phyloP scores from a whole-genome alignment of 2,329 filamentous ascomycete species.

The Fusarium sterilihyphosum region DNA sequence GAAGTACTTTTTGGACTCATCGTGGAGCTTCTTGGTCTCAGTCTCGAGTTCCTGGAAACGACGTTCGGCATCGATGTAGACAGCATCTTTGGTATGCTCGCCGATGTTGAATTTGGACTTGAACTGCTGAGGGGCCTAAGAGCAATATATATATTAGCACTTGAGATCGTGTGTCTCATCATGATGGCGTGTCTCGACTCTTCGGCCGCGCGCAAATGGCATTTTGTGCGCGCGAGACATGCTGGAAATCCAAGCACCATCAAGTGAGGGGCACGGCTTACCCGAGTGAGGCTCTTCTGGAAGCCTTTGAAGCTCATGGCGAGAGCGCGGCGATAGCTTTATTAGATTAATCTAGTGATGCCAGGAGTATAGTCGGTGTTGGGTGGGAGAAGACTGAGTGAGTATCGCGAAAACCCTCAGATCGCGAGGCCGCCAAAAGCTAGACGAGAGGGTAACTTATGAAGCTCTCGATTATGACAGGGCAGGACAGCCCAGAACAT shows the following conservation, averaged over 20 bases:
- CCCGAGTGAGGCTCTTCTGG: conserved; percentile 86
- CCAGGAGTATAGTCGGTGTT: conserved; percentile 9
- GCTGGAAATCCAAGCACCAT: conserved; percentile 13
- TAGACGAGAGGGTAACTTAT: conserved; percentile 39
- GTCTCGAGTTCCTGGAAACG: conserved; percentile 93
- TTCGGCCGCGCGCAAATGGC: background rate
- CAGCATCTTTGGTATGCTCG: conserved; percentile 92
- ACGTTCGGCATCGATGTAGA: conserved; percentile 94
- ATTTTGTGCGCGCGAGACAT: conserved; percentile 24
- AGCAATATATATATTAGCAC: background rate
- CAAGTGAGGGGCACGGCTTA: conserved; percentile 60
- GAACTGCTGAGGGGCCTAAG: conserved; percentile 86
- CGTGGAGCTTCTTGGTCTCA: conserved; percentile 96
- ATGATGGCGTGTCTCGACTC: background rate
- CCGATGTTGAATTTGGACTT: conserved; percentile 94
- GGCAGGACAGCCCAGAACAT: conserved; percentile 9
- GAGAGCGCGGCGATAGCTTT: conserved; percentile 25
- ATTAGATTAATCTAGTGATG: conserved; percentile 1
- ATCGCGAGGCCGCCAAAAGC: conserved; percentile 43
- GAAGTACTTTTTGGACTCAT: conserved; percentile 97
- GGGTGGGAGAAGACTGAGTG: conserved; percentile 3
- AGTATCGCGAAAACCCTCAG: conserved; percentile 32
- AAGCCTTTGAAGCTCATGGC: conserved; percentile 98
- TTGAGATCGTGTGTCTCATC: background rate
- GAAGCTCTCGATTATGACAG: conserved; percentile 39